Percentiles rank a stretch among this genome's conserved stretches.
These are phyloP conservation scores for Ustilago crameri DNA, from an alignment of 1,284 basidiomycete genomes.

Conservation along the genomic window DNA sequence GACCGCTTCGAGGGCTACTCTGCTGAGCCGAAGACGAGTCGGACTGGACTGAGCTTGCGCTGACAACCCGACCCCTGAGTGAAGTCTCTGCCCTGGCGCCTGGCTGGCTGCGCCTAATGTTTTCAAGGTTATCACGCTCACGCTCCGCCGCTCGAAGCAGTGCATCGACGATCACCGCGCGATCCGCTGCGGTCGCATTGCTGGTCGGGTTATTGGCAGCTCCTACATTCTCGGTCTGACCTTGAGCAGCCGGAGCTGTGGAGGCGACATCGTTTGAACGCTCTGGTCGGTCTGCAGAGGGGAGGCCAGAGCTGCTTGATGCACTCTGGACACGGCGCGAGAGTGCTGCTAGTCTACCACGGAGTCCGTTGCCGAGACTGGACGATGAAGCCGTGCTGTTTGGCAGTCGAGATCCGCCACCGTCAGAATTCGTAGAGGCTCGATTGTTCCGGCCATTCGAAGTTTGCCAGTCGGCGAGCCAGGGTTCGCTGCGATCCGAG, in stretches of 20 bases:
- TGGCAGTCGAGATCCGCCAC: neutral
- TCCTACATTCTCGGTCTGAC: too few species aligned
- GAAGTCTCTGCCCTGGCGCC: neutral
- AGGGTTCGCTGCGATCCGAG: constrained; percentile 18
- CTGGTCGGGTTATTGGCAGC: neutral
- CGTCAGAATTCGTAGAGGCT: neutral
- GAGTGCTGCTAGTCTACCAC: constrained; percentile 31
- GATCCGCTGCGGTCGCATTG: neutral
- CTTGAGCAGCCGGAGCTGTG: neutral
- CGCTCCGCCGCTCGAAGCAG: neutral
- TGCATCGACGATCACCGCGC: neutral
- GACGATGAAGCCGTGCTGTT: constrained; percentile 2
- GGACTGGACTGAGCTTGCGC: constrained; percentile 9
- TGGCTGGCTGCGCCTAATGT: neutral
- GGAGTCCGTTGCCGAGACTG: constrained; percentile 34
- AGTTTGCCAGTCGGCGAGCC: constrained; percentile 36
- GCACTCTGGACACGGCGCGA: constrained; percentile 27
- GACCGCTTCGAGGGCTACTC: constrained; percentile 13
- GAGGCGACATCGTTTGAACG: neutral
- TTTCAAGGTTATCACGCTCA: constrained; percentile 3
- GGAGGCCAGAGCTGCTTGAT: constrained; percentile 9
- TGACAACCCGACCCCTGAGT: neutral
- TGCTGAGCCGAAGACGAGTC: constrained; percentile 6
- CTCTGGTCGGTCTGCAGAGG: neutral
- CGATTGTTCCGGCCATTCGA: constrained; percentile 2